A percentile compares a stretch with the other conserved stretches of the same genome.
These are phyloP conservation scores for Aureococcus anophagefferens DNA, from an alignment of 108 stramenopile species.

Conservation along the genomic window DNA sequence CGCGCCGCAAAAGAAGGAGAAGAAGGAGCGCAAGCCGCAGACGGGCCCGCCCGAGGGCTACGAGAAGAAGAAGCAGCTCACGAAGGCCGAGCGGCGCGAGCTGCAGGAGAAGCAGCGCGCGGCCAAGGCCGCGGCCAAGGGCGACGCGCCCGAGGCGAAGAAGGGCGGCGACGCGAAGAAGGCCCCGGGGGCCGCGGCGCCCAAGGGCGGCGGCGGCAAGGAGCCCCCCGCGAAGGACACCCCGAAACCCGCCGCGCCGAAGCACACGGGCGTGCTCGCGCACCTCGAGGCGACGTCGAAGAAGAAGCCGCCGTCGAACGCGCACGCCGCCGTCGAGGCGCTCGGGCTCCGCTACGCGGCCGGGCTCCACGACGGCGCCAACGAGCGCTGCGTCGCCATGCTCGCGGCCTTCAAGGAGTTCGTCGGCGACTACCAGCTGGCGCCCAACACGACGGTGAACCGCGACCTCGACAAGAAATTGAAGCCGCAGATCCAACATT, in stretches of 20 bases:
- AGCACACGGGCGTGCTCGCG: background rate
- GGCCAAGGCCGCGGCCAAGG: constrained; percentile 57
- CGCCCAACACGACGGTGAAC: constrained; percentile 40
- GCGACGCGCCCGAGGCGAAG: background rate
- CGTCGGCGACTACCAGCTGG: constrained; percentile 26
- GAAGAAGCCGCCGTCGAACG: constrained; percentile 7
- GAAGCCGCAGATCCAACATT: constrained; percentile 76
- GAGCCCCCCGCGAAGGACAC: background rate
- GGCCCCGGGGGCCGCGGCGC: no score
- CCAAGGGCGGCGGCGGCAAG: no score
- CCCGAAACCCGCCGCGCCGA: background rate
- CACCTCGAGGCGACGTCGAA: background rate
- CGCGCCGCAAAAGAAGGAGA: no score
- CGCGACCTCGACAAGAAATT: constrained; percentile 68
- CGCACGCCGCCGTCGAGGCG: constrained; percentile 73
- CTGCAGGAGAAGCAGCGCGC: constrained; percentile 83
- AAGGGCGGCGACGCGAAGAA: no score
- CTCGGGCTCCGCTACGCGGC: constrained; percentile 69
- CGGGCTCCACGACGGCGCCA: constrained; percentile 70
- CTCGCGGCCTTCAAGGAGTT: constrained; percentile 60
- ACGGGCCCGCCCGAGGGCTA: no score
- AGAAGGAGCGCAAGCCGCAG: background rate
- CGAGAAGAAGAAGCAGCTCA: constrained; percentile 35
- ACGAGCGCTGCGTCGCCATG: constrained; percentile 80
- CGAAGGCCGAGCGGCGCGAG: constrained; percentile 84